These are phyloP conservation scores for Cynanchum wilfordii DNA, from an alignment of 257 asterid genomes.

Conservation along the genomic window DNA sequence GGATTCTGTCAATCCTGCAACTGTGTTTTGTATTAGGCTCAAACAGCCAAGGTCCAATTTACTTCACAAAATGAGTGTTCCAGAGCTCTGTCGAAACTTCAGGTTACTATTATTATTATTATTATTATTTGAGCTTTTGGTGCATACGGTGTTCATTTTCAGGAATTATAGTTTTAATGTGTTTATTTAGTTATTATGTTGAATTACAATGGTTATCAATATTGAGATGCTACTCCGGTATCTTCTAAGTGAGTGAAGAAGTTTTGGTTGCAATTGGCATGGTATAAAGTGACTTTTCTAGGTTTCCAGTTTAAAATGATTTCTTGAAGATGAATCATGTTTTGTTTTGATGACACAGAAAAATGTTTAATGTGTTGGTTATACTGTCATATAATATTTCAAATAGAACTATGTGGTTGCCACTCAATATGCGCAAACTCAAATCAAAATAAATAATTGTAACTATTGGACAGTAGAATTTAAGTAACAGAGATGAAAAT, in stretches of 20 bases:
- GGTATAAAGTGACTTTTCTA: background rate
- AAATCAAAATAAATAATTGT: too few species aligned
- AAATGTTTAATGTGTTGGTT: too few species aligned
- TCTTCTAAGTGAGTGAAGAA: background rate
- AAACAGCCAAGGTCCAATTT: slow-evolving; percentile 77
- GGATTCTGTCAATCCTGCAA: slow-evolving; percentile 52
- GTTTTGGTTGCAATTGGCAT: background rate
- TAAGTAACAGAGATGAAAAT: too few species aligned
- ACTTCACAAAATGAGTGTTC: slow-evolving; percentile 92
- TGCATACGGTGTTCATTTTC: background rate
- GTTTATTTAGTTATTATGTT: background rate
- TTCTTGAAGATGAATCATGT: too few species aligned
- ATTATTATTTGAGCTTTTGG: background rate
- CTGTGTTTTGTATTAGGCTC: slow-evolving; percentile 71
- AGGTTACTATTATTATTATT: slow-evolving; percentile 38
- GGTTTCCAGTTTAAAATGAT: too few species aligned
- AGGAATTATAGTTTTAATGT: background rate
- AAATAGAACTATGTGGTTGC: too few species aligned
- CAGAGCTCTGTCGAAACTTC: slow-evolving; percentile 95
- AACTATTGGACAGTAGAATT: too few species aligned
- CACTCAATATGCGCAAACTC: too few species aligned
- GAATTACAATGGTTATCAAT: background rate
- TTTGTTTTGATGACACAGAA: too few species aligned
- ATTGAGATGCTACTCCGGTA: background rate
- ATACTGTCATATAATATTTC: too few species aligned